phyloP scores from a whole-genome alignment of 2,329 filamentous ascomycete genomes.

The Cadophora luteo-olivacea region DNA sequence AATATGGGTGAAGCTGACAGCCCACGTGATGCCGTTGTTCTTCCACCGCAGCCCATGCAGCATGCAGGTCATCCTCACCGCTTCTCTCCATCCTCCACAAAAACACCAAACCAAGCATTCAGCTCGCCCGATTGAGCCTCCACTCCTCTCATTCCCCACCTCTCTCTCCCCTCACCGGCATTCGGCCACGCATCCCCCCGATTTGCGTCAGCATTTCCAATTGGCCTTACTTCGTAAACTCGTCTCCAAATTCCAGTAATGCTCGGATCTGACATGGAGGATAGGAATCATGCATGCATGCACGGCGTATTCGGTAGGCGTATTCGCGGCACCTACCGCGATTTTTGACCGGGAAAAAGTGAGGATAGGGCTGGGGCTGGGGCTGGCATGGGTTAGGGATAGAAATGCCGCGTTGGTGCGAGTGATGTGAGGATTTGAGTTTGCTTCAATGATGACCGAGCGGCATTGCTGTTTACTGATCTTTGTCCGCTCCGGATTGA shows the following conservation, averaged over 20 bases:
- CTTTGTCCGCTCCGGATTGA: background rate
- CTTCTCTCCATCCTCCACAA: slow-evolving; percentile 1
- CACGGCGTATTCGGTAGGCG: slow-evolving; percentile 12
- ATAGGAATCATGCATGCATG: background rate
- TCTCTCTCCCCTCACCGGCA: background rate
- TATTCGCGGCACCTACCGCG: background rate
- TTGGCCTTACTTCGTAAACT: too few relatives aligned
- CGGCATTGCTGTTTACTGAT: slow-evolving; percentile 1
- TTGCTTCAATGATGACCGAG: background rate
- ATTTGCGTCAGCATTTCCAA: background rate
- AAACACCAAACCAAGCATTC: background rate
- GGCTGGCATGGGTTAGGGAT: background rate
- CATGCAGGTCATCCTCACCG: slow-evolving; percentile 2
- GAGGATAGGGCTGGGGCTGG: background rate
- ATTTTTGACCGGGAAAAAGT: too few relatives aligned
- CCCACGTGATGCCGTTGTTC: too few relatives aligned
- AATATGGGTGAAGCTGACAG: slow-evolving; percentile 32
- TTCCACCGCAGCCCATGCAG: too few relatives aligned
- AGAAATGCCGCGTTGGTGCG: background rate
- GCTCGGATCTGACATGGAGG: too few relatives aligned
- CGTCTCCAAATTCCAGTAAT: background rate
- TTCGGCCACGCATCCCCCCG: background rate
- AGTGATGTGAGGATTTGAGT: background rate
- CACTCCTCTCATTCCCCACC: background rate
- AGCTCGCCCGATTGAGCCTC: background rate